Evolutionary conservation across 2,329 filamentous ascomycete species (phyloP), one percentile per base, ranked within the genome.

Genomic region (Thelonectria blattea): DNA sequence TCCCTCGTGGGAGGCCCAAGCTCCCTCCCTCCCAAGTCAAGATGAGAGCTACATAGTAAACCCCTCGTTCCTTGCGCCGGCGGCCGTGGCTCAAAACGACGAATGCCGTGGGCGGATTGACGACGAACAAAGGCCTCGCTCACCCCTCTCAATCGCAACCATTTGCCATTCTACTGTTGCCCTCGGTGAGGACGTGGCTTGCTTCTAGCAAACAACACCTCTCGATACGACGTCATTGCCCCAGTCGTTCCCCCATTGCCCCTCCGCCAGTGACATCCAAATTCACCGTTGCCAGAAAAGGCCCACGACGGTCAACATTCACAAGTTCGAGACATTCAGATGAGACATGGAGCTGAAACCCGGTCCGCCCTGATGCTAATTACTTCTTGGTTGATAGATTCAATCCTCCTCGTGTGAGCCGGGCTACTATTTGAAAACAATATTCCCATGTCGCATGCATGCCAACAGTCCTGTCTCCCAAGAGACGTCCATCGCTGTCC

Each of bases 21-120:
- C 59, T 61, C 59, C 59, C 37, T 61, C 59, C 59, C 37, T n/a
- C n/a, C n/a, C n/a, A n/a, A 53, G 52, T 5, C 32, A 34, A 37
- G 15, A 24, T 24, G 22, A 24, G 12, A 37, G 34, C 34, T 37
- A n/a, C n/a, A n/a, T n/a, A n/a, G n/a, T n/a, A 37, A 60, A 54
- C 41, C 49, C 30, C 22, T 39, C 47, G 17, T 43, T 51, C 56
- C 32, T 46, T 51, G 47, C 17, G 20, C 22, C 8, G 9, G 24
- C 39, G 39, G 18, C 30, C 34, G 15, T 37, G 34, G 34, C 34
- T 37, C 34, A 37, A 37, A 37, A 27, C 34, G 41, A 53, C 27
- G 27, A 20, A 15, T 34, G 17, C 11, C 37, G 17, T 41, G 41
- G 41, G 17, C 24, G 17, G 46, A 53, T 53, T 30, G 17, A 30